Conservation (phyloP, 306 rosid genomes). For the Adenanthera pavonina region DNA sequence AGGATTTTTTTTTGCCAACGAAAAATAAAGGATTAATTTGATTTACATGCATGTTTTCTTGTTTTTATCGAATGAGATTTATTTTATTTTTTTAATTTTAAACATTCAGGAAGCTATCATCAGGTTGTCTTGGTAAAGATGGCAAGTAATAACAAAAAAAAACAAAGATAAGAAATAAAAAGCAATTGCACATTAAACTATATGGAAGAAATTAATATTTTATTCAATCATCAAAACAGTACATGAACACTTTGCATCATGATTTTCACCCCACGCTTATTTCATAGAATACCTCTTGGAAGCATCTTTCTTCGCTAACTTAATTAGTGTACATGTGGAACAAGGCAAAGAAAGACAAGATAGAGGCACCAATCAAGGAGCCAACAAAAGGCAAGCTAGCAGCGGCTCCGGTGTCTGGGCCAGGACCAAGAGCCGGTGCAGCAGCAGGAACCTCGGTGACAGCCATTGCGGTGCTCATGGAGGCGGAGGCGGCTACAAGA, state of each 20-base stretch:
- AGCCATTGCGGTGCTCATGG: slow-evolving; percentile 48
- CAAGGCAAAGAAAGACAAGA: slow-evolving; percentile 62
- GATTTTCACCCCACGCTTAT: background rate
- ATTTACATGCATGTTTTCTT: too few relatives aligned
- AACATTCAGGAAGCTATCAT: too few relatives aligned
- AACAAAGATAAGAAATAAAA: slow-evolving; percentile 6
- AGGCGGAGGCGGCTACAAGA: slow-evolving; percentile 46
- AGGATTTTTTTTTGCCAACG: too few relatives aligned
- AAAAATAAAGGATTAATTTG: too few relatives aligned
- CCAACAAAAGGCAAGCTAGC: slow-evolving; percentile 60
- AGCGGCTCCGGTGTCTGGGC: slow-evolving; percentile 51
- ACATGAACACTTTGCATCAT: slow-evolving; percentile 12
- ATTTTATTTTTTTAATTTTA: too few relatives aligned
- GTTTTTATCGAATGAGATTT: too few relatives aligned
- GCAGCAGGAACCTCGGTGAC: slow-evolving; percentile 40
- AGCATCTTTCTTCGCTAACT: slow-evolving; percentile 7
- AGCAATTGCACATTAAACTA: background rate
- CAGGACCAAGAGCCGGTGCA: slow-evolving; percentile 55
- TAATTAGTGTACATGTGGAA: slow-evolving; percentile 49
- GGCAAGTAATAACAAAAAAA: background rate
- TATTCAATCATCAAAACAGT: slow-evolving; percentile 14
- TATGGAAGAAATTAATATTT: slow-evolving; percentile 25
- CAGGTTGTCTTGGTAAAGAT: too few relatives aligned
- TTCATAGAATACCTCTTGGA: background rate
- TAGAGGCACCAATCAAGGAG: slow-evolving; percentile 67